These are phyloP conservation scores for Pleodorina starrii DNA, from an alignment of 139 green algal species.

Conservation along the genomic window DNA sequence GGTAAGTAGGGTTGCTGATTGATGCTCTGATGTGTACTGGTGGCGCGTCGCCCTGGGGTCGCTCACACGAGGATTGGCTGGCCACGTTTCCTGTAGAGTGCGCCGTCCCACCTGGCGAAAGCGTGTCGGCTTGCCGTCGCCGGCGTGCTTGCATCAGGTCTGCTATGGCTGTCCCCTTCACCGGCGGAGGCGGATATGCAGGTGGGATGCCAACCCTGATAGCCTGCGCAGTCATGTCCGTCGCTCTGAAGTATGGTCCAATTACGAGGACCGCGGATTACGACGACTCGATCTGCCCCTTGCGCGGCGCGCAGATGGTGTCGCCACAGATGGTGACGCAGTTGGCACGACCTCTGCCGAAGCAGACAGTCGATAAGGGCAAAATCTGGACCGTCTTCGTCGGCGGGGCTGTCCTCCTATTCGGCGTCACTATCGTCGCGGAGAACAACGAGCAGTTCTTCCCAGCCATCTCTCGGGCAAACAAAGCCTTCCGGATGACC, in stretches of 20 bases:
- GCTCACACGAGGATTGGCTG: not conserved
- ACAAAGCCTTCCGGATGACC: conserved; percentile 72
- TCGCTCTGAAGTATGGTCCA: no score
- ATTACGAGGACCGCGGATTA: no score
- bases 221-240: no score
- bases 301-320: conserved; percentile 69
- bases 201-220: no score
- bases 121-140: not conserved
- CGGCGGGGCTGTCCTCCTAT: conserved; percentile 75
- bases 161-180: conserved; percentile 1
- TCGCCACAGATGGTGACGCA: conserved; percentile 57
- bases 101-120: not conserved
- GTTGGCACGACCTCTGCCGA: conserved; percentile 72
- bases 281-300: no score
- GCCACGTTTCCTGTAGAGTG: not conserved
- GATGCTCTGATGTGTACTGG: not conserved
- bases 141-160: not conserved
- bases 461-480: conserved; percentile 84
- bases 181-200: conserved; percentile 43
- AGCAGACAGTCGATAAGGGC: conserved; percentile 80
- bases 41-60: not conserved
- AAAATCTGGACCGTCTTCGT: conserved; percentile 80
- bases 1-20: not conserved
- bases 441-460: conserved; percentile 85
- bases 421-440: conserved; percentile 72